A percentile compares a stretch with the other conserved stretches of the same genome.
Evolutionary conservation across 805 yeast genomes (phyloP).

Genomic region (Sugiyamaella qingdaonensis): DNA sequence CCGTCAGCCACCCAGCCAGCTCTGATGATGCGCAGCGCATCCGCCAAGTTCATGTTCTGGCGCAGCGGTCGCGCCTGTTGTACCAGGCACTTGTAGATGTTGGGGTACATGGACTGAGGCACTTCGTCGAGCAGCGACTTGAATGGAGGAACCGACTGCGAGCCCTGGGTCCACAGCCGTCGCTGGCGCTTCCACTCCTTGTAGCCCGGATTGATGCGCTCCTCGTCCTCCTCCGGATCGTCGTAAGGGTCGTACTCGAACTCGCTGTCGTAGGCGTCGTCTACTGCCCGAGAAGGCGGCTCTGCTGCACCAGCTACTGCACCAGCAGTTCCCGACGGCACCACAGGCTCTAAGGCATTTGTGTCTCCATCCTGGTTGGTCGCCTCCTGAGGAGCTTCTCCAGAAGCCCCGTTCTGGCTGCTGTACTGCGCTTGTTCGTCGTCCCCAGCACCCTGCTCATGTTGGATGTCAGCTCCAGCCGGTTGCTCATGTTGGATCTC

Average conservation of each 20-base stretch:
- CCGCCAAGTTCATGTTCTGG: slow-evolving; percentile 67
- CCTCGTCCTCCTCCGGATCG: slow-evolving; percentile 26
- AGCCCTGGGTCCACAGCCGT: slow-evolving; percentile 51
- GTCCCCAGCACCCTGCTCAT: too few relatives aligned
- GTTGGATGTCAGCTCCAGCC: too few relatives aligned
- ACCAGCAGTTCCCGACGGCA: too few relatives aligned
- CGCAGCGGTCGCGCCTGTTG: slow-evolving; percentile 64
- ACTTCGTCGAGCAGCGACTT: slow-evolving; percentile 27
- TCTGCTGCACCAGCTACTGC: neutral
- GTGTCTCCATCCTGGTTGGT: too few relatives aligned
- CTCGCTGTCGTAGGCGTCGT: neutral
- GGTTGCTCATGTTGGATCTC: too few relatives aligned
- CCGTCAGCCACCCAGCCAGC: slow-evolving; percentile 82
- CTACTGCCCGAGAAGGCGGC: neutral
- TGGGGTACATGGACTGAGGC: slow-evolving; percentile 32
- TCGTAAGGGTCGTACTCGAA: neutral
- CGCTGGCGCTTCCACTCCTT: slow-evolving; percentile 68
- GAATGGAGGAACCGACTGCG: slow-evolving; percentile 20
- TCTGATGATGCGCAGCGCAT: slow-evolving; percentile 65
- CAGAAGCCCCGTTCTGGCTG: too few relatives aligned
- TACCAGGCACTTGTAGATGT: slow-evolving; percentile 64
- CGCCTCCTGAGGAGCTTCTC: too few relatives aligned
- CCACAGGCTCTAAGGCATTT: too few relatives aligned
- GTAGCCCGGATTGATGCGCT: slow-evolving; percentile 50
- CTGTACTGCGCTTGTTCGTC: too few relatives aligned